phyloP scores from a whole-genome alignment of 2,329 filamentous ascomycete species.

The Fusarium sp. region DNA sequence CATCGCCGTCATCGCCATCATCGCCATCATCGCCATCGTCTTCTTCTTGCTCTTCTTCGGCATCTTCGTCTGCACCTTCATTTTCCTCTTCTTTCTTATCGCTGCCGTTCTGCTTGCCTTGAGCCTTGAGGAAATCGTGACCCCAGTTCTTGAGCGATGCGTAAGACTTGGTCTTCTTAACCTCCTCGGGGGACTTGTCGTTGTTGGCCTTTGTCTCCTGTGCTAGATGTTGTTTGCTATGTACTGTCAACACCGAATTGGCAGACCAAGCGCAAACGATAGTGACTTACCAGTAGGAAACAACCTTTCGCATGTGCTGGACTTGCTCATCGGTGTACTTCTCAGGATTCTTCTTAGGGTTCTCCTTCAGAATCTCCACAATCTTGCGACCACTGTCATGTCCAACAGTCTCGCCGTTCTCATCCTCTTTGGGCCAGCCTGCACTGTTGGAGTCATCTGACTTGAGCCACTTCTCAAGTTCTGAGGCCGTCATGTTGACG shows the following conservation, averaged over 20 bases:
- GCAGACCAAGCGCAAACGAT: not conserved
- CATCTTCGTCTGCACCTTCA: constrained; percentile 16
- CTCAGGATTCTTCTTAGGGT: constrained; percentile 66
- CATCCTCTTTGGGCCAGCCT: constrained; percentile 69
- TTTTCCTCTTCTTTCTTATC: constrained; percentile 26
- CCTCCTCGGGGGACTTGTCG: constrained; percentile 59
- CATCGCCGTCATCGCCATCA: too few relatives aligned
- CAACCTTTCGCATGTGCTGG: constrained; percentile 71
- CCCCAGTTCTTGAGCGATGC: constrained; percentile 73
- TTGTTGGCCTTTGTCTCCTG: constrained; percentile 70
- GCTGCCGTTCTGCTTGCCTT: constrained; percentile 19
- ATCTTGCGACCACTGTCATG: constrained; percentile 73
- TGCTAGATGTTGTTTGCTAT: constrained; percentile 70
- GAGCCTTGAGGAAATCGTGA: constrained; percentile 62
- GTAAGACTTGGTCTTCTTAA: constrained; percentile 63
- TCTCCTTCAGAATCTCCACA: constrained; percentile 70
- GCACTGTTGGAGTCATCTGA: constrained; percentile 66
- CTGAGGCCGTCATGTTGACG: constrained; percentile 72
- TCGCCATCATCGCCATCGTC: constrained; percentile 19
- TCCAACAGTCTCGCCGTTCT: constrained; percentile 70
- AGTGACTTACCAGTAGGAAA: constrained; percentile 64
- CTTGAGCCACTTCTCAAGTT: constrained; percentile 71
- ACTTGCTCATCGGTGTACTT: constrained; percentile 67
- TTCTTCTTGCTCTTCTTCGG: constrained; percentile 3
- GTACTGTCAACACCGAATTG: not conserved